Evolutionary conservation across 139 green algal species (phyloP).

Genomic region (Marvania coccoides): DNA sequence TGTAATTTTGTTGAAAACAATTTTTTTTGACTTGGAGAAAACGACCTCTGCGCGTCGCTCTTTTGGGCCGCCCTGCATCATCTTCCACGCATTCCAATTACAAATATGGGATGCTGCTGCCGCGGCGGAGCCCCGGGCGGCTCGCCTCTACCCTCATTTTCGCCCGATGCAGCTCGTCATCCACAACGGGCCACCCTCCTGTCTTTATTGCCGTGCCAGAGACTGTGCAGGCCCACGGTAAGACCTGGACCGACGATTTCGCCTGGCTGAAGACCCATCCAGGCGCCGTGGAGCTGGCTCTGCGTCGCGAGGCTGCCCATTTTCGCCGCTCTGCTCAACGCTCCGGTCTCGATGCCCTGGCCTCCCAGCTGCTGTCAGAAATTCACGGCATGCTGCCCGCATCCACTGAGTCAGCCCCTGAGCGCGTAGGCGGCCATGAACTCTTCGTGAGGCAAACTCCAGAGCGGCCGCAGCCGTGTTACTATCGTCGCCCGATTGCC

Average conservation of each 20-base stretch:
- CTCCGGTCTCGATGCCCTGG: background rate
- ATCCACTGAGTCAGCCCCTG: background rate
- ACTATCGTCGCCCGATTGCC: background rate
- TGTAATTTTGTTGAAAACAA: too few relatives aligned
- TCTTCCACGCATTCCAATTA: too few relatives aligned
- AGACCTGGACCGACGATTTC: background rate
- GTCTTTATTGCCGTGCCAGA: background rate
- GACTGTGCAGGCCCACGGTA: background rate
- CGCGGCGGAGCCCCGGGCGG: too few relatives aligned
- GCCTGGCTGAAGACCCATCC: background rate
- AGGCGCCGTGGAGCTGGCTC: background rate
- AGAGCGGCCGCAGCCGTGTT: background rate
- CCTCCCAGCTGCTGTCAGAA: background rate
- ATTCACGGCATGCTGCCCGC: background rate
- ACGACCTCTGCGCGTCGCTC: too few relatives aligned
- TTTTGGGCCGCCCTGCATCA: too few relatives aligned
- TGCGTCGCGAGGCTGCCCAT: background rate
- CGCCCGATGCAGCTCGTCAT: too few relatives aligned
- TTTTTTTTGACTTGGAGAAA: too few relatives aligned
- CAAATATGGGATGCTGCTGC: too few relatives aligned
- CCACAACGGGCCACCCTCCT: background rate
- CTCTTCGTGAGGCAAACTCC: conserved; percentile 1
- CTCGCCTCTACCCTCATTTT: too few relatives aligned
- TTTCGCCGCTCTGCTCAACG: background rate
- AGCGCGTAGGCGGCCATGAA: background rate